Evolutionary conservation across 257 asterid genomes (phyloP).

Genomic region (Jaltomata sinuosa): DNA sequence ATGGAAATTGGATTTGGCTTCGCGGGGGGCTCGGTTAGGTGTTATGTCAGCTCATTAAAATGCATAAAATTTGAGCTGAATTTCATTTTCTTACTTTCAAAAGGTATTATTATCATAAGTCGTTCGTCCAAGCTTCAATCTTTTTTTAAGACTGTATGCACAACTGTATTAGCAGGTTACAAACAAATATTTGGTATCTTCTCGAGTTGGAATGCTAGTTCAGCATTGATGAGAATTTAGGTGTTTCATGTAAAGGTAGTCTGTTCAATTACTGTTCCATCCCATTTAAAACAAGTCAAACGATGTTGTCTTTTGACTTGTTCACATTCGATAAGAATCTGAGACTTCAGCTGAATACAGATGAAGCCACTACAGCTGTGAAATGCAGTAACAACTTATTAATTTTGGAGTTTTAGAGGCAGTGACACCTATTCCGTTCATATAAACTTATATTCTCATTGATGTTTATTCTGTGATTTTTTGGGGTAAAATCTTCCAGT

Average conservation of each 20-base stretch:
- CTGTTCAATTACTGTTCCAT: not conserved
- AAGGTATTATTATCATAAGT: not conserved
- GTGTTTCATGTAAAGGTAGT: not conserved
- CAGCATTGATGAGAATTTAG: not conserved
- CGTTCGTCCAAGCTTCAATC: not conserved
- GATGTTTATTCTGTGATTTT: not conserved
- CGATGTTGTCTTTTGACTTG: not conserved
- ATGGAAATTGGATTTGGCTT: not conserved
- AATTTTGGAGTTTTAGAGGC: not conserved
- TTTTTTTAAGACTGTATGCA: not conserved
- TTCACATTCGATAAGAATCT: not conserved
- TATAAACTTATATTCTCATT: not conserved
- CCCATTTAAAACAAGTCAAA: not conserved
- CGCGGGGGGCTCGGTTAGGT: not conserved
- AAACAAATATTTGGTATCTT: not conserved
- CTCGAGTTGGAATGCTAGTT: not conserved
- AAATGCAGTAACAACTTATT: not conserved
- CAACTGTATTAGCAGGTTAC: not conserved
- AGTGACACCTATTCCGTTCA: not conserved
- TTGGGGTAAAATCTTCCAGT: not conserved
- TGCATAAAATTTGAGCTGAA: not conserved
- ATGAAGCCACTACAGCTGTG: not conserved
- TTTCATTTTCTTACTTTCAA: not conserved
- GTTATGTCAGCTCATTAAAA: not conserved
- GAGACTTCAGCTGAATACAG: not conserved